phyloP scores from a whole-genome alignment of 2,329 filamentous ascomycete genomes.

The Domatiomyces globalis region DNA sequence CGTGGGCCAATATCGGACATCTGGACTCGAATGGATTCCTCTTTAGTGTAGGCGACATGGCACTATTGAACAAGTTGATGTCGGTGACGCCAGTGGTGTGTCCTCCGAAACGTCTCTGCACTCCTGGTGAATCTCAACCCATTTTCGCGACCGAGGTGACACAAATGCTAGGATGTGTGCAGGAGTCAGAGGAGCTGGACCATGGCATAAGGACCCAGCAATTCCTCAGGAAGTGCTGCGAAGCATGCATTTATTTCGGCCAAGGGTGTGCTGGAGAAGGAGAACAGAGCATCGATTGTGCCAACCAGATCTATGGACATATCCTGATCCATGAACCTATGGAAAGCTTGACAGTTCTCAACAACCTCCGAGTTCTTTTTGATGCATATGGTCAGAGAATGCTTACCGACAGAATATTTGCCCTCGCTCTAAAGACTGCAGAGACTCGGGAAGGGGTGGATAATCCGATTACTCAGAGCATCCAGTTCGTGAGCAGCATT shows the following conservation, averaged over 20 bases:
- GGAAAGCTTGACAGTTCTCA: slow-evolving; percentile 7
- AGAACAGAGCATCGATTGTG: slow-evolving; percentile 3
- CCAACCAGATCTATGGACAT: slow-evolving; percentile 3
- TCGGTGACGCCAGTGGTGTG: background rate
- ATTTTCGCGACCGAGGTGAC: background rate
- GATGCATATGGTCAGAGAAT: slow-evolving; percentile 8
- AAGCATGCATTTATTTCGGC: background rate
- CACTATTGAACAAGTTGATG: background rate
- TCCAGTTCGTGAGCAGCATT: slow-evolving; percentile 7
- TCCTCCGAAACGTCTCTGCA: background rate
- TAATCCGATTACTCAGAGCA: slow-evolving; percentile 9
- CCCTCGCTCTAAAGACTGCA: slow-evolving; percentile 4
- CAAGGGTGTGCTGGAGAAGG: background rate
- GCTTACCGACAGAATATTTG: slow-evolving; percentile 4
- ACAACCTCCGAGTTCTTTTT: slow-evolving; percentile 6
- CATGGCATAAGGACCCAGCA: background rate
- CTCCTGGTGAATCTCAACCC: background rate
- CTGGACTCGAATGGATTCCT: background rate
- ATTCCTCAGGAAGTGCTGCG: background rate
- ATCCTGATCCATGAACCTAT: slow-evolving; percentile 7
- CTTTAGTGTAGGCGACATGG: background rate
- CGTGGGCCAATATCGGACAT: background rate
- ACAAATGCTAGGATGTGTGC: background rate
- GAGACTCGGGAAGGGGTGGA: slow-evolving; percentile 3
- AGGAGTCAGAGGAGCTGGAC: background rate